Percentiles rank a stretch among this genome's conserved stretches.
Conservation (phyloP, 306 rosid genomes). For the Trifolium subterraneum region DNA sequence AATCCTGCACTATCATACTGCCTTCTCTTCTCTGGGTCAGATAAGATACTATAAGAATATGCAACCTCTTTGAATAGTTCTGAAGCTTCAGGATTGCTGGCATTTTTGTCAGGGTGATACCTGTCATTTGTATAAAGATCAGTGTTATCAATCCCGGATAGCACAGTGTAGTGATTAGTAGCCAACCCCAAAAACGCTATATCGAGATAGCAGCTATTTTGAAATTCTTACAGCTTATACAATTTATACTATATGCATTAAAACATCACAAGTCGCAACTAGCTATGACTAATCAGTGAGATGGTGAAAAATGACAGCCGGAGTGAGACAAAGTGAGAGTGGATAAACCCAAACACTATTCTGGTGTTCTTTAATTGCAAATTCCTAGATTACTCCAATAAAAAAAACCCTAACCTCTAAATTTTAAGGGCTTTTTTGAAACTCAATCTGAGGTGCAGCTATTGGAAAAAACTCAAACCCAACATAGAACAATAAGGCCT, state of each 20-base stretch:
- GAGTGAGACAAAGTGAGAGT: neutral
- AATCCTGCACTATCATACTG: constrained; percentile 95
- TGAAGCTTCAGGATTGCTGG: constrained; percentile 88
- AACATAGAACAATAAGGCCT: too few species aligned
- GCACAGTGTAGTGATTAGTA: neutral
- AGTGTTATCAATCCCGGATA: neutral
- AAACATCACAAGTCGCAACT: neutral
- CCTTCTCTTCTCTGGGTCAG: constrained; percentile 97
- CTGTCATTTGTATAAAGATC: constrained; percentile 48
- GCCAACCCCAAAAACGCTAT: neutral
- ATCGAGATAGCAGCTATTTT: neutral
- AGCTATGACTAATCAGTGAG: neutral
- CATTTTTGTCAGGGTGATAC: constrained; percentile 98
- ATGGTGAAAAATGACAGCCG: neutral
- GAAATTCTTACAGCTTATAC: neutral
- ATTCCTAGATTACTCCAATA: neutral
- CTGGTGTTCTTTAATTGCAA: neutral
- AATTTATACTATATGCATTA: neutral
- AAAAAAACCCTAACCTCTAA: neutral
- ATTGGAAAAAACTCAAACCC: too few species aligned
- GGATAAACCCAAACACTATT: neutral
- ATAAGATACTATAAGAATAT: constrained; percentile 87
- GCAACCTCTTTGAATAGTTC: constrained; percentile 97
- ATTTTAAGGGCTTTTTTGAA: neutral
- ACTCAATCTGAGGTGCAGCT: neutral